phyloP scores from a whole-genome alignment of 1,284 basidiomycete genomes.

The Microbotryomycetes sp. region DNA sequence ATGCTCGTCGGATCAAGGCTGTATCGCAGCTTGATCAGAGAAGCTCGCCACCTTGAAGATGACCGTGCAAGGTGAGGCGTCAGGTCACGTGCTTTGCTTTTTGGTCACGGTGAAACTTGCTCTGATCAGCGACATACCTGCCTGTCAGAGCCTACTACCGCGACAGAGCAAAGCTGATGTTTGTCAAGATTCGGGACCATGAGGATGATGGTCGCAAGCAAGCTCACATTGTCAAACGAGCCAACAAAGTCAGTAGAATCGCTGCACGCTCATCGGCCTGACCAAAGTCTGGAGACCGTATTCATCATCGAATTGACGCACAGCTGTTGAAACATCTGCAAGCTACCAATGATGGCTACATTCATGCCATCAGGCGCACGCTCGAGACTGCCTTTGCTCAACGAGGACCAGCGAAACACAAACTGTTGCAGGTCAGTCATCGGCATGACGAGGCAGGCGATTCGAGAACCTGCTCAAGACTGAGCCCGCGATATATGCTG shows the following conservation, averaged over 20 bases:
- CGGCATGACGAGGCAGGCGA: no score
- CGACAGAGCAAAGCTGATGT: neutral
- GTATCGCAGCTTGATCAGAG: constrained; percentile 5
- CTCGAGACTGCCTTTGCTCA: constrained; percentile 71
- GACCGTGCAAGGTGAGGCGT: neutral
- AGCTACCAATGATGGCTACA: constrained; percentile 54
- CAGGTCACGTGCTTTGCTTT: neutral
- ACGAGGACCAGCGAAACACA: constrained; percentile 50
- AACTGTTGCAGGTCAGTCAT: constrained; percentile 13
- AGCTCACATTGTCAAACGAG: constrained; percentile 4
- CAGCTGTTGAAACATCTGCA: constrained; percentile 56
- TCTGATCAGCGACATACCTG: no score
- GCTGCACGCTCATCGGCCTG: neutral
- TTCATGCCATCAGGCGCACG: constrained; percentile 54
- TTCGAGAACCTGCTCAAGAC: no score
- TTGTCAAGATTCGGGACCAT: neutral
- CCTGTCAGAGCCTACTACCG: neutral
- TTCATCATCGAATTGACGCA: no score
- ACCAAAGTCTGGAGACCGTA: neutral
- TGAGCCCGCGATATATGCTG: neutral
- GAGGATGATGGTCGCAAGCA: neutral
- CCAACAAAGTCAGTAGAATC: constrained; percentile 16
- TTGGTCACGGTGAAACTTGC: neutral
- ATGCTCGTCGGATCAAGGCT: constrained; percentile 9
- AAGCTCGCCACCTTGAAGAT: constrained; percentile 2